These are phyloP conservation scores for Debaryomyces fabryi DNA, from an alignment of 1,139 yeast genomes.

Conservation along the genomic window DNA sequence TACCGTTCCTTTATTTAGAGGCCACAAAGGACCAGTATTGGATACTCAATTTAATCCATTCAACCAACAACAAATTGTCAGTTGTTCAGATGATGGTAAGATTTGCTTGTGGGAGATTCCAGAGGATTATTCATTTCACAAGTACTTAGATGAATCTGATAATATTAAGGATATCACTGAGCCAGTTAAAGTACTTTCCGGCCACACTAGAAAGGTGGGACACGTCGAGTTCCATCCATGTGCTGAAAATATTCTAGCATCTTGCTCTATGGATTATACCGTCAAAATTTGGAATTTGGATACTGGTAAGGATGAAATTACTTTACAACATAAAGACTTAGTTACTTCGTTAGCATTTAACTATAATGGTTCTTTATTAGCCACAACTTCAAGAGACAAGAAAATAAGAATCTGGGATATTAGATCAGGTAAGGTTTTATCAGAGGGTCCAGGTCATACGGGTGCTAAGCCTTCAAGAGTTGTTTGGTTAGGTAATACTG, in stretches of 20 bases:
- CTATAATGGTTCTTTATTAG: slow-evolving; percentile 82
- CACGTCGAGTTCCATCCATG: slow-evolving; percentile 88
- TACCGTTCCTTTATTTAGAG: slow-evolving; percentile 87
- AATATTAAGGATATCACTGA: slow-evolving; percentile 64
- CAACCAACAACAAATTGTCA: slow-evolving; percentile 71
- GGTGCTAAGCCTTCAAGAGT: slow-evolving; percentile 92
- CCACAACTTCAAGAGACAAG: slow-evolving; percentile 92
- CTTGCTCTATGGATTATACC: slow-evolving; percentile 86
- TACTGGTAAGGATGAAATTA: slow-evolving; percentile 68
- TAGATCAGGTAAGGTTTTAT: slow-evolving; percentile 67
- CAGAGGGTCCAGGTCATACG: slow-evolving; percentile 87
- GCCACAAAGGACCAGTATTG: slow-evolving; percentile 92
- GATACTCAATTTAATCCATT: slow-evolving; percentile 96
- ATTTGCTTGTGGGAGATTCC: slow-evolving; percentile 89
- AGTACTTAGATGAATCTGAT: slow-evolving; percentile 61
- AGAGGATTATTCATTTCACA: slow-evolving; percentile 68
- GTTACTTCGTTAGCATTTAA: slow-evolving; percentile 91
- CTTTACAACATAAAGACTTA: slow-evolving; percentile 83
- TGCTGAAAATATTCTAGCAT: slow-evolving; percentile 82
- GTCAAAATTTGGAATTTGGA: slow-evolving; percentile 89
- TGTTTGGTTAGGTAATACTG: slow-evolving; percentile 85
- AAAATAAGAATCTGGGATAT: slow-evolving; percentile 90
- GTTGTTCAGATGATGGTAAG: slow-evolving; percentile 91
- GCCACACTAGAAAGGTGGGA: slow-evolving; percentile 96
- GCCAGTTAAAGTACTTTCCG: slow-evolving; percentile 70